phyloP scores from a whole-genome alignment of 2,329 filamentous ascomycete species.

The Drechslerella stenobrocha region DNA sequence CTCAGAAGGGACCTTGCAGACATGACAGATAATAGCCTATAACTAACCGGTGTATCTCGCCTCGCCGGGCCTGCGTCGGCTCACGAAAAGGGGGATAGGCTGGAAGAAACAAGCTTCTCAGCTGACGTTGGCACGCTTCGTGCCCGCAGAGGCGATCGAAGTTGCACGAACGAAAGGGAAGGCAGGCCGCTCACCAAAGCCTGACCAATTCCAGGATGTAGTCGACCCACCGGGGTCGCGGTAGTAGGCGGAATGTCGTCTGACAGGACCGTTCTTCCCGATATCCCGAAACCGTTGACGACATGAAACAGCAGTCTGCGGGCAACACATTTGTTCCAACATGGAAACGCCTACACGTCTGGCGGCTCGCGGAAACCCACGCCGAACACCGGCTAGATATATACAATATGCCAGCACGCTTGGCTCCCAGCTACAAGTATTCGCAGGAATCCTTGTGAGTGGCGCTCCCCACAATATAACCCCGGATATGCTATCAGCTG shows the following conservation, averaged over 20 bases:
- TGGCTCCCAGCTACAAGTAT: background rate
- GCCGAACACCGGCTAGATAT: conserved; percentile 27
- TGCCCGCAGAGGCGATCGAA: background rate
- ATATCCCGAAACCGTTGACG: conserved; percentile 44
- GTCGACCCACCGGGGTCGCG: conserved; percentile 19
- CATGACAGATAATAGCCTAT: conserved; percentile 8
- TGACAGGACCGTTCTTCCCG: conserved; percentile 47
- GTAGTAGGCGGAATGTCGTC: conserved; percentile 24
- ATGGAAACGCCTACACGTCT: conserved; percentile 12
- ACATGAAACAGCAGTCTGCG: conserved; percentile 46
- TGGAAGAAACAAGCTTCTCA: conserved; percentile 41
- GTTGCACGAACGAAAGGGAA: background rate
- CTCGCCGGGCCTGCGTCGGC: conserved; percentile 4
- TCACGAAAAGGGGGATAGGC: background rate
- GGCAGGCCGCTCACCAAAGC: background rate
- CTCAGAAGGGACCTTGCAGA: background rate
- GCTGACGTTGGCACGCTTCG: background rate
- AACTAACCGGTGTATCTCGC: conserved; percentile 36
- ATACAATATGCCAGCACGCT: conserved; percentile 18
- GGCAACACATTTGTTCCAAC: conserved; percentile 43
- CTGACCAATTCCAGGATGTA: background rate
- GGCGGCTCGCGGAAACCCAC: conserved; percentile 37
- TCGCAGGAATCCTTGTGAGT: conserved; percentile 1
- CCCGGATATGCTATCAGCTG: conserved; percentile 38
- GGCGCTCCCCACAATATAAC: conserved; percentile 18